Evolutionary conservation across 208 protist species (phyloP), one percentile per base, ranked within the genome.

Genomic region (Wallacemonas sp.): DNA sequence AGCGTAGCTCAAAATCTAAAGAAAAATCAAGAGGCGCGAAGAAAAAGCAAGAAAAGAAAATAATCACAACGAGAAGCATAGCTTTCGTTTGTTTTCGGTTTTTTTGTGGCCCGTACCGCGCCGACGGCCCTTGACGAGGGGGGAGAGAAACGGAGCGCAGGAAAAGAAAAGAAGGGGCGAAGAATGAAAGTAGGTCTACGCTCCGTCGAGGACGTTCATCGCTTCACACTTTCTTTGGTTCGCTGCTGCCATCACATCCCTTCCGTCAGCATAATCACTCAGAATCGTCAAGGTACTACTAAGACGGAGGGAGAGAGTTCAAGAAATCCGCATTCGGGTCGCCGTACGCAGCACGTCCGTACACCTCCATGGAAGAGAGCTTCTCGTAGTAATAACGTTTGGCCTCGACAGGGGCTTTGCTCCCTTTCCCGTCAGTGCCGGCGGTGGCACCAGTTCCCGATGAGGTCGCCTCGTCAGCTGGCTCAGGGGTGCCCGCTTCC

Each of bases 341-440:
- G 21, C 19, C 15, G 36, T 73, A 73, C 30, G 36, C 38, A 6
- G 41, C 68, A 0, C 45, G 32, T 3, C 68, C 68, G 52, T 73
- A 73, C 27, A 73, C 60, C 36, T 66, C 60, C 12, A 73, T 36
- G 13, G 68, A 73, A 9, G 68, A 63, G 3, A 54, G 22, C 54
- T 73, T 73, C 36, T 73, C 41, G 32, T 61, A 67, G 45, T 73
- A 73, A 27, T 63, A 69, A 3, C 44, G 38, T 21, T 48, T 55
- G 22, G 48, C 17, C 24, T 68, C 13, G 24, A 13, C 29, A 53
- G 41, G 9, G 41, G 0, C 41, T 12, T 21, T 46, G 19, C 15
- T n/a, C 17, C 10, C 19, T 12, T 5, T 46, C 17, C 5, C 41
- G 17, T 9, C 41, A n/a, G 15, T 19, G 15, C 17, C 41, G 41